Base-by-base conservation (phyloP, 2,329 filamentous ascomycete genomes). In the Lanzia echinophila region DNA sequence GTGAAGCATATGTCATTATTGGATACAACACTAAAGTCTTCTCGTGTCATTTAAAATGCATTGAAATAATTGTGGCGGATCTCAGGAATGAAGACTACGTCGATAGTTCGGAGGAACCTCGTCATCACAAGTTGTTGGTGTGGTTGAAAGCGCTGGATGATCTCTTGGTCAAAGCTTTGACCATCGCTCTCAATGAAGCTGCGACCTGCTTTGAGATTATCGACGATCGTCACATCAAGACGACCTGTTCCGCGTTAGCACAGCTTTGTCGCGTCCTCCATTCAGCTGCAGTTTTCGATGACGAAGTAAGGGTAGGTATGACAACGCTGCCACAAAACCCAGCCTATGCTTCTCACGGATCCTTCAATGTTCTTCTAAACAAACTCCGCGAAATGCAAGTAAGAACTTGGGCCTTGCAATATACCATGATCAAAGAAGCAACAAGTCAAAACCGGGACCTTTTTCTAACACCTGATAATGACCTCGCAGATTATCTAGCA, bases 341-440 rank as follows among this genome's bases (percentile, higher is more conserved):
- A 73, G 66, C 82, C 64, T 57, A 72, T 70, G 54, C 56, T 15
- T 13, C 19, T 13, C 57, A 65, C 47, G 65, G 64, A 15, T 76
- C 74, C 1, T 81, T 81, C 55, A 73, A 76, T 53, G 69, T 73
- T 1, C 76, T 87, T 60, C 78, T 84, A 54, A 83, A 80, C 53
- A 90, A 86, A 64, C 74, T 97, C 42, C 84, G 90, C 39, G 90
- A 97, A 62, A 87, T 95, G 76, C 86, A 96, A 64, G 81, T 96
- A 3, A 84, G 90, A 33, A 82, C 85, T 11, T 97, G 94, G 92
- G 90, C 88, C 36, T 72, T 97, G 38, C 84, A 92, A 58, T 99
- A 96, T 66, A 80, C 82, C 0, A 72, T 96, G 49, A 70, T 96
- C 42, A 87, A 86, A 65, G 85, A 90, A 58, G 87, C 82, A 3